A percentile compares a stretch with the other conserved stretches of the same genome.
Conservation (phyloP, 1,284 basidiomycete genomes). For the Ganoderma leucocontextum region DNA sequence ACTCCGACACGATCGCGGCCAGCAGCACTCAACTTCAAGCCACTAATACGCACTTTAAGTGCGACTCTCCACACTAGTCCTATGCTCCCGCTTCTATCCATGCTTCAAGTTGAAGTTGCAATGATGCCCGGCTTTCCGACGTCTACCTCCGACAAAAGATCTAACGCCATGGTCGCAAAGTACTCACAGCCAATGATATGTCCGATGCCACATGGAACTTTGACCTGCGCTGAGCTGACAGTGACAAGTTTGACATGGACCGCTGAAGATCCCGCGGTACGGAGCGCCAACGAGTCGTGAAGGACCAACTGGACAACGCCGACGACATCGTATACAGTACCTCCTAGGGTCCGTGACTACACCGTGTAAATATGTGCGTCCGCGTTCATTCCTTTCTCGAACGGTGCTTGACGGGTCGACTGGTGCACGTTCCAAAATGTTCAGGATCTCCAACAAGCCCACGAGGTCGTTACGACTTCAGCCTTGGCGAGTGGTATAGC, state of each 20-base stretch:
- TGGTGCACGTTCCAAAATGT: background rate
- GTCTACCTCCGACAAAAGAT: background rate
- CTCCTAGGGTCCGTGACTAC: background rate
- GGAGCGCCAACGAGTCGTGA: background rate
- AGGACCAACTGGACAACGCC: too few species aligned
- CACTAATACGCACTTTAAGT: background rate
- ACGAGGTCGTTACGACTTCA: too few species aligned
- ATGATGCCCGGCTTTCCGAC: background rate
- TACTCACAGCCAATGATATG: background rate
- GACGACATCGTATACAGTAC: background rate
- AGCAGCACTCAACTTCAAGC: too few species aligned
- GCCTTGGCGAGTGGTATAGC: too few species aligned
- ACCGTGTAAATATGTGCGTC: background rate
- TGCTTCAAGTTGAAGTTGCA: background rate
- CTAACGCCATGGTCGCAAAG: background rate
- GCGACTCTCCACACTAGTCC: background rate
- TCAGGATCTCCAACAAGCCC: background rate
- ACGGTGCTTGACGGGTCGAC: background rate
- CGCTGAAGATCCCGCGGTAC: background rate
- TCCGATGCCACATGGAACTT: background rate
- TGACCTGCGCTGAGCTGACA: background rate
- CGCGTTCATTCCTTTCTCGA: background rate
- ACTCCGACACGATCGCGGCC: too few species aligned
- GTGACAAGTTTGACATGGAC: background rate
- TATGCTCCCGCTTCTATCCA: background rate